Base-by-base conservation (phyloP, 257 asterid genomes). In the Solanum etuberosum region DNA sequence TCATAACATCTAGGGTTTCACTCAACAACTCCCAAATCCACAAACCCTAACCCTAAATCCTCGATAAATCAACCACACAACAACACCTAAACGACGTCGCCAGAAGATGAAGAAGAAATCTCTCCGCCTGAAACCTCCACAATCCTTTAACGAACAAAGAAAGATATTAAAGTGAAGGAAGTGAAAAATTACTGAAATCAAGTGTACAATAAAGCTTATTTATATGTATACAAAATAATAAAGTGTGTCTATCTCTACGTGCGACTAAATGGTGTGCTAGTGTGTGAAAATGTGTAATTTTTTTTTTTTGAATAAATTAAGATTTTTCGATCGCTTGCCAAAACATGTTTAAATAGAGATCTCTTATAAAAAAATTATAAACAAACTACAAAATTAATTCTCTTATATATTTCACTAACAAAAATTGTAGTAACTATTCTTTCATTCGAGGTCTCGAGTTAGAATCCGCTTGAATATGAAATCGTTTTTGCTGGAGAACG, bases 1-100 rank as follows among this genome's bases (percentile, higher is more conserved):
- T 94, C 98, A 94, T 46, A 88, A 70, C 85, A 85, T 51, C 87
- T 91, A 88, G 89, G 90, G 89, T 86, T 88, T 71, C 82, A 78
- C 16, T 10, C 25, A 46, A 46, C 18, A 48, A 29, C 68, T 18
- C 85, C 82, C 43, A 48, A 48, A 81, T 48, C 85, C 38, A 9
- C 42, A 9, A 81, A 38, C 76, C 81, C 71, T 88, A 91, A 89
- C 91, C 93, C 91, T 89, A 87, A 80, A 46, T 57, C 40, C 16
- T 67, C 77, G 42, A 54, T 13, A 70, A 70, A 7, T 7, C 23
- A 71, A 35, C 43, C 15, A 86, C 35, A 11, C 29, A 32, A 54
- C 18, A 27, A 65, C 38, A 65, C 83, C 18, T 51, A 38, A 40
- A 42, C 86, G 61, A 83, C 82, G 74, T 4, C 71, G 46, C 29